Percentiles rank a stretch among this genome's conserved stretches.
phyloP scores from a whole-genome alignment of 1,284 basidiomycete genomes.

The Volvariella surrecta region DNA sequence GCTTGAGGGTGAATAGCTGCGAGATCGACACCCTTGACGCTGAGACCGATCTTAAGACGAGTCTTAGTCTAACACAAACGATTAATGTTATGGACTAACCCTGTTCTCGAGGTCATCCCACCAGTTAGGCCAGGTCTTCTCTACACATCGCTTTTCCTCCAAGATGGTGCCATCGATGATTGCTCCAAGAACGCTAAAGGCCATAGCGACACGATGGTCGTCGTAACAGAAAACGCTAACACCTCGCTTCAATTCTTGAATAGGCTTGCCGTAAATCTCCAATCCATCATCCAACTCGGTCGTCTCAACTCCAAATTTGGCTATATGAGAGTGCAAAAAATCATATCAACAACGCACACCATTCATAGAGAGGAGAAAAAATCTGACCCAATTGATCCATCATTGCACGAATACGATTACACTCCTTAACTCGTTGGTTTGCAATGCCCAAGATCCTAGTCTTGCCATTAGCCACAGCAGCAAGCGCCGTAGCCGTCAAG shows the following conservation, averaged over 20 bases:
- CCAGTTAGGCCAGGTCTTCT: slow-evolving; percentile 99
- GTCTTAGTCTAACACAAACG: neutral
- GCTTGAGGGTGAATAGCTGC: slow-evolving; percentile 34
- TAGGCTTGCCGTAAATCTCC: slow-evolving; percentile 76
- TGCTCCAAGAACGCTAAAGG: slow-evolving; percentile 84
- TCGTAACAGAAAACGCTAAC: slow-evolving; percentile 92
- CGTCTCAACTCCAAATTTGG: slow-evolving; percentile 92
- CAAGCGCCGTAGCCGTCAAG: slow-evolving; percentile 88
- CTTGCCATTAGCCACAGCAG: slow-evolving; percentile 71
- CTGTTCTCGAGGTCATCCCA: slow-evolving; percentile 98
- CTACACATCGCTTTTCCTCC: slow-evolving; percentile 96
- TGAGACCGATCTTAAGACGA: slow-evolving; percentile 71
- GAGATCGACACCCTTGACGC: slow-evolving; percentile 80
- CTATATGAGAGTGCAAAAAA: slow-evolving; percentile 28
- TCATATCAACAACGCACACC: slow-evolving; percentile 3
- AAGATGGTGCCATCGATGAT: slow-evolving; percentile 73
- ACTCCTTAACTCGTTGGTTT: slow-evolving; percentile 98
- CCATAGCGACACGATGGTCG: slow-evolving; percentile 98
- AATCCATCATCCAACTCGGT: slow-evolving; percentile 92
- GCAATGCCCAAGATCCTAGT: slow-evolving; percentile 94
- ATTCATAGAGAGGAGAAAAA: neutral
- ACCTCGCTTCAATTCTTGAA: slow-evolving; percentile 53
- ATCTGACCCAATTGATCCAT: slow-evolving; percentile 82
- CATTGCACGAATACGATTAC: slow-evolving; percentile 96
- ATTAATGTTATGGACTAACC: slow-evolving; percentile 31